Conservation (phyloP, 1,284 basidiomycete species). For the Neolentinus lepideus region DNA sequence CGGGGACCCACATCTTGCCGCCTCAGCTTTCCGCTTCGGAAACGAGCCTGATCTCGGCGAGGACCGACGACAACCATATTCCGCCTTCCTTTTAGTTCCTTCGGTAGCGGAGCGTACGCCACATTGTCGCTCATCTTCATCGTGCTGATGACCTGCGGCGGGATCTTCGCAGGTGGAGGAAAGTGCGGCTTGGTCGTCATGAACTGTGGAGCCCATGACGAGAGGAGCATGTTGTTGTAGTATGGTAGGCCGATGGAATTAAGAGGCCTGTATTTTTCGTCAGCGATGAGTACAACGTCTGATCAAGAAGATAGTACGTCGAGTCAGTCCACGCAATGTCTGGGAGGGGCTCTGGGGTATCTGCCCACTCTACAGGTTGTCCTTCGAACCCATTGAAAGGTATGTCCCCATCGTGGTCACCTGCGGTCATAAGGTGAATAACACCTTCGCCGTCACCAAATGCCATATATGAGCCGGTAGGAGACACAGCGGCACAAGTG, state of each 20-base stretch:
- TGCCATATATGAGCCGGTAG: slow-evolving; percentile 85
- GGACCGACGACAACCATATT: slow-evolving; percentile 58
- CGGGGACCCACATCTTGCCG: slow-evolving; percentile 28
- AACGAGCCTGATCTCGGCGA: slow-evolving; percentile 55
- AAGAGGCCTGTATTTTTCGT: slow-evolving; percentile 53
- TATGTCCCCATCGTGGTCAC: slow-evolving; percentile 47
- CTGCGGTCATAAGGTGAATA: slow-evolving; percentile 80
- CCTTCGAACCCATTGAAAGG: slow-evolving; percentile 89
- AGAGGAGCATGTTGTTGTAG: slow-evolving; percentile 76
- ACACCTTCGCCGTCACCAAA: slow-evolving; percentile 88
- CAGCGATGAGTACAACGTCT: neutral
- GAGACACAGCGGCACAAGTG: slow-evolving; percentile 78
- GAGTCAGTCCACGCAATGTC: slow-evolving; percentile 76
- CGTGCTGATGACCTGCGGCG: slow-evolving; percentile 64
- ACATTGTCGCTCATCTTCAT: slow-evolving; percentile 88
- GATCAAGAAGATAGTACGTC: slow-evolving; percentile 41
- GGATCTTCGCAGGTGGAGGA: slow-evolving; percentile 72
- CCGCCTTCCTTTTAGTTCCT: slow-evolving; percentile 76
- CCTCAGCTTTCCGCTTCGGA: slow-evolving; percentile 74
- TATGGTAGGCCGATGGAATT: slow-evolving; percentile 89
- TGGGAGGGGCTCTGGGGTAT: slow-evolving; percentile 62
- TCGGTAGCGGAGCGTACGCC: slow-evolving; percentile 81
- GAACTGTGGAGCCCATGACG: slow-evolving; percentile 66
- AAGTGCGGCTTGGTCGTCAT: slow-evolving; percentile 35
- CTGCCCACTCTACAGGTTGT: slow-evolving; percentile 80